Conservation (phyloP, 2,329 filamentous ascomycete genomes). For the Nothopassalora personata region DNA sequence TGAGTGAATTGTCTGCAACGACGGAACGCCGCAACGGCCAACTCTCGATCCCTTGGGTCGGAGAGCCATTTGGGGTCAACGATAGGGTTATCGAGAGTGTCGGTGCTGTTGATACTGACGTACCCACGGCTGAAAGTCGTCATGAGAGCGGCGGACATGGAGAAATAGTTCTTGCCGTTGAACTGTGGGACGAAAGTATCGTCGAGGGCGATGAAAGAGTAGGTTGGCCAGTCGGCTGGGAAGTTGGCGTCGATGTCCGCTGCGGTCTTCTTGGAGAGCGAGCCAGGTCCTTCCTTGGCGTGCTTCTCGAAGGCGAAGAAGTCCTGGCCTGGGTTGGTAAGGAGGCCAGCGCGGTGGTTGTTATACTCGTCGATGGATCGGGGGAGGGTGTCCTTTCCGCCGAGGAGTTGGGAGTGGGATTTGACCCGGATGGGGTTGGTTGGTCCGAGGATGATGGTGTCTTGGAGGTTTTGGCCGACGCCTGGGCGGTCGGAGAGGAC, state of each 20-base stretch:
- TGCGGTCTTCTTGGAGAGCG: slow-evolving; percentile 4
- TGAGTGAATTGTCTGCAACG: slow-evolving; percentile 30
- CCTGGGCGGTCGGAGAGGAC: slow-evolving; percentile 24
- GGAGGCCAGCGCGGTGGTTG: slow-evolving; percentile 8
- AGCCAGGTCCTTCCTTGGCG: slow-evolving; percentile 2
- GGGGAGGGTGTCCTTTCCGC: neutral
- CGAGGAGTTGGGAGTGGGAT: neutral
- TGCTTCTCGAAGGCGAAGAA: slow-evolving; percentile 14
- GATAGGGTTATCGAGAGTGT: slow-evolving; percentile 9
- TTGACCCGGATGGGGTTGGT: neutral
- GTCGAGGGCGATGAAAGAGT: slow-evolving; percentile 6
- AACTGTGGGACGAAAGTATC: slow-evolving; percentile 4
- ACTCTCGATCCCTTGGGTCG: slow-evolving; percentile 28
- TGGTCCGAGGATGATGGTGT: neutral
- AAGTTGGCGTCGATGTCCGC: slow-evolving; percentile 4
- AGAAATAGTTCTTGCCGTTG: neutral
- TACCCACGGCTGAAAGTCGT: slow-evolving; percentile 28
- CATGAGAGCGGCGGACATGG: slow-evolving; percentile 19
- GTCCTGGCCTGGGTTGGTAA: slow-evolving; percentile 7
- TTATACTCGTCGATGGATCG: slow-evolving; percentile 3
- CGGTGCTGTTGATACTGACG: slow-evolving; percentile 9
- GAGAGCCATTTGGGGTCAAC: slow-evolving; percentile 33
- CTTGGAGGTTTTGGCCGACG: slow-evolving; percentile 26
- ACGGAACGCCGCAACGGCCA: slow-evolving; percentile 33
- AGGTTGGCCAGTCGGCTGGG: slow-evolving; percentile 16